Conservation (phyloP, 2,329 filamentous ascomycete species). For the Venturia effusa region DNA sequence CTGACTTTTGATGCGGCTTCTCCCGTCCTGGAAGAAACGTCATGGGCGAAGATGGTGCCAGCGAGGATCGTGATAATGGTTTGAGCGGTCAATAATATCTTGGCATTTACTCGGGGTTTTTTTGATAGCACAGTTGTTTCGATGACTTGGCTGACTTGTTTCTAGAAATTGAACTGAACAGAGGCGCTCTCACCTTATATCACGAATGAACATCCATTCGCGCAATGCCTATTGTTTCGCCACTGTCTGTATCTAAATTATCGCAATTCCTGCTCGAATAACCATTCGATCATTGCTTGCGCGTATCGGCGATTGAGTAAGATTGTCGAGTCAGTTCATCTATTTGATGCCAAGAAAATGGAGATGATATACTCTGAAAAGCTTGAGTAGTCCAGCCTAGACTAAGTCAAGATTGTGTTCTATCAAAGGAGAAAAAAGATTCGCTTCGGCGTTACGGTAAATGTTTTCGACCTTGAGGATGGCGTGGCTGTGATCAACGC, state of each 20-base stretch:
- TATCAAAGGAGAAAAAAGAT: neutral
- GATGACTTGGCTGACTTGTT: neutral
- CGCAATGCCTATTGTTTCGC: too few relatives aligned
- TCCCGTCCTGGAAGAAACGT: neutral
- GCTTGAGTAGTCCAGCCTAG: neutral
- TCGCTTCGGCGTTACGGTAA: neutral
- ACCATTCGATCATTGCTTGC: neutral
- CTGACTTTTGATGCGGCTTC: neutral
- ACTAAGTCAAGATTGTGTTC: too few relatives aligned
- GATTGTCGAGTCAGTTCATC: neutral
- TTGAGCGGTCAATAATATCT: neutral
- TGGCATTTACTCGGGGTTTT: neutral
- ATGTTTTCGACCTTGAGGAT: neutral
- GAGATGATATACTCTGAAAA: neutral
- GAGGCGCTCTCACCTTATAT: neutral
- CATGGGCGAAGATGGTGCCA: neutral
- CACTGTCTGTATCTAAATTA: neutral
- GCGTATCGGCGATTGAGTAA: neutral
- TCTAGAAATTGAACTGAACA: neutral
- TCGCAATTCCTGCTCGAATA: neutral
- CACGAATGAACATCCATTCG: neutral
- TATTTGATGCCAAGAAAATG: neutral
- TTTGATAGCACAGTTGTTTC: neutral
- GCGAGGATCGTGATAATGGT: neutral
- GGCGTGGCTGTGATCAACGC: neutral